Base-by-base conservation (phyloP, 1,284 basidiomycete species). In the Moniliophthora roreri region DNA sequence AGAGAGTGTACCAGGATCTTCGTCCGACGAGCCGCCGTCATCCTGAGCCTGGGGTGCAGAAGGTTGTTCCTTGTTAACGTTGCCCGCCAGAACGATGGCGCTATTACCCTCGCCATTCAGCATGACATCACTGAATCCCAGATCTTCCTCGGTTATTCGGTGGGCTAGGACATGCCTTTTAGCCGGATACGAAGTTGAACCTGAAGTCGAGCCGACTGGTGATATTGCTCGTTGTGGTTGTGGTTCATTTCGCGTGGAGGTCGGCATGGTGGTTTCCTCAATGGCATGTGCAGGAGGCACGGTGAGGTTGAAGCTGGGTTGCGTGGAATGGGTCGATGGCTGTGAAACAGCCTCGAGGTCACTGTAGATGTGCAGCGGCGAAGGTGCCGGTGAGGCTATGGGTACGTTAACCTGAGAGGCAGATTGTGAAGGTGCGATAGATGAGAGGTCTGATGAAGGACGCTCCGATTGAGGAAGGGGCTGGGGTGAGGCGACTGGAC, bases 381-480 rank as follows among this genome's bases (percentile, higher is more conserved):
- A 52, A 48, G 58, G 51, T 53, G 54, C 53, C 40, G 45, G 48
- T 41, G 47, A 48, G 21, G 41, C 20, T 2, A 50, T 18, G 16
- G 53, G 47, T n/a, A 63, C 24, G 51, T 69, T 64, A 52, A 74
- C 69, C 66, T 85, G 80, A 18, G 85, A 85, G 1, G 80, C 82
- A 1, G 85, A 88, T 60, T 89, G 87, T 52, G 84, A 85, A 32
- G 84, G 82, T 1, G 80, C 75, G 54, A 85, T 66, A 2, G 81
- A 81, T 50, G 49, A 50, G 4, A 71, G 63, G 55, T 76, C 76
- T 16, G 80, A 82, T 2, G 69, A 63, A 42, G 52, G 65, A 28
- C n/a, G 23, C 21, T 13, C 11, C 2, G n/a, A 24, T 46, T 32
- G 44, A n/a, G 41, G 11, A n/a, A 38, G 26, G 59, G 60, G 50